Evolutionary conservation across 331 rosid species (phyloP).

Genomic region (Malus hybrid): DNA sequence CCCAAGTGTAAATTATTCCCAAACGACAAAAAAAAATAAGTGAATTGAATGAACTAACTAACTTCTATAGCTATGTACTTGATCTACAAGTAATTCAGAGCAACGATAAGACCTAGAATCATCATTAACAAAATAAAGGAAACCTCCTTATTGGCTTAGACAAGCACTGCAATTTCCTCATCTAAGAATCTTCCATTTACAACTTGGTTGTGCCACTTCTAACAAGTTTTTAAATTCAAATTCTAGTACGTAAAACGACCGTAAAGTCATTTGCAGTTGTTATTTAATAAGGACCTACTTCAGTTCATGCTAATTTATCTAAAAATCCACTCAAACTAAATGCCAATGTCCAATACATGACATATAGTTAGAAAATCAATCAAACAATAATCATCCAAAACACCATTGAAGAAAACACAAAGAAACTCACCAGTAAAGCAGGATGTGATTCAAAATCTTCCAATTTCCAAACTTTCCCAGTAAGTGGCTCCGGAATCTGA

Average conservation of each 20-base stretch:
- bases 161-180: neutral
- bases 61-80: too few species aligned
- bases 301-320: neutral
- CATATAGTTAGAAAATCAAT: neutral
- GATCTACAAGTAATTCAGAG: too few species aligned
- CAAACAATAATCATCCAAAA: neutral
- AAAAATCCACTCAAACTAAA: neutral
- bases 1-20: too few species aligned
- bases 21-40: too few species aligned
- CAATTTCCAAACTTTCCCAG: slow-evolving; percentile 75
- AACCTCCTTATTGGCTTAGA: neutral
- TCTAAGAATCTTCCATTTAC: neutral
- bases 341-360: neutral
- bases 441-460: slow-evolving; percentile 83
- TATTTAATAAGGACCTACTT: neutral
- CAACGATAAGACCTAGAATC: too few species aligned
- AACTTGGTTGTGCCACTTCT: neutral
- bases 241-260: neutral
- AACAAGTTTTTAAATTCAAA: neutral
- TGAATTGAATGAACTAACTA: too few species aligned
- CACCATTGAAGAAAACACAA: neutral
- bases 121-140: too few species aligned
- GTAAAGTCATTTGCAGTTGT: neutral
- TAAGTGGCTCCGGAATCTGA: slow-evolving; percentile 83
- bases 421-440: slow-evolving; percentile 58